phyloP scores from a whole-genome alignment of 306 rosid genomes.

The Purshia tridentata region DNA sequence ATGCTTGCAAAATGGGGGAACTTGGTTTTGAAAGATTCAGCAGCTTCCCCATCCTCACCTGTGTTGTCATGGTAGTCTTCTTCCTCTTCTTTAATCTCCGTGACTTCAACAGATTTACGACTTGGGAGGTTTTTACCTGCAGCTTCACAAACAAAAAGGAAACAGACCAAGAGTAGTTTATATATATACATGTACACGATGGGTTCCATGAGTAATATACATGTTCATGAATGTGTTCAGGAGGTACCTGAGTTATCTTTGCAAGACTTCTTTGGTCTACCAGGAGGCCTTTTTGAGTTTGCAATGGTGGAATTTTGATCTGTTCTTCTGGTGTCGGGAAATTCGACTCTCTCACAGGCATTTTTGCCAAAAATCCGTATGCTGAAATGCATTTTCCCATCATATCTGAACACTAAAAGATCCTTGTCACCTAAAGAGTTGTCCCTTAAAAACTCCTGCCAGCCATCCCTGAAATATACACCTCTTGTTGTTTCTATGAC shows the following conservation, averaged over 20 bases:
- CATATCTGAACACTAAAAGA: constrained; percentile 8
- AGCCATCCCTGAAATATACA: constrained; percentile 18
- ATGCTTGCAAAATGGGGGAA: neutral
- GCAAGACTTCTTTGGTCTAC: constrained; percentile 17
- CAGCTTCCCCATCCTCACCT: neutral
- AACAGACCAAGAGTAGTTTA: neutral
- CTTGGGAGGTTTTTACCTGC: neutral
- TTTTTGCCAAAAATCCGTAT: constrained; percentile 1
- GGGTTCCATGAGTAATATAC: neutral
- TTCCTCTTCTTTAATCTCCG: neutral
- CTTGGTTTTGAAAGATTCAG: constrained; percentile 9
- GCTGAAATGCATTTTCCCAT: constrained; percentile 6
- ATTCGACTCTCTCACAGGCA: neutral
- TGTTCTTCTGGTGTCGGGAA: neutral
- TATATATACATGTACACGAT: no score
- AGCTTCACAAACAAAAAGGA: neutral
- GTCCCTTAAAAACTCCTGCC: constrained; percentile 16
- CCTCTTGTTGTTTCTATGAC: neutral
- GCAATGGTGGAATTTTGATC: neutral
- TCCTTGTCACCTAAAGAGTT: constrained; percentile 15
- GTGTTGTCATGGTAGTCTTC: neutral
- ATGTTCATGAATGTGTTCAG: no score
- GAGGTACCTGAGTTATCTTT: constrained; percentile 8
- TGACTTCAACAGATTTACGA: neutral
- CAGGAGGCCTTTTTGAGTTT: neutral